Evolutionary conservation across 164 flowering plant species (phyloP).

Genomic region (Macadamia integrifolia): DNA sequence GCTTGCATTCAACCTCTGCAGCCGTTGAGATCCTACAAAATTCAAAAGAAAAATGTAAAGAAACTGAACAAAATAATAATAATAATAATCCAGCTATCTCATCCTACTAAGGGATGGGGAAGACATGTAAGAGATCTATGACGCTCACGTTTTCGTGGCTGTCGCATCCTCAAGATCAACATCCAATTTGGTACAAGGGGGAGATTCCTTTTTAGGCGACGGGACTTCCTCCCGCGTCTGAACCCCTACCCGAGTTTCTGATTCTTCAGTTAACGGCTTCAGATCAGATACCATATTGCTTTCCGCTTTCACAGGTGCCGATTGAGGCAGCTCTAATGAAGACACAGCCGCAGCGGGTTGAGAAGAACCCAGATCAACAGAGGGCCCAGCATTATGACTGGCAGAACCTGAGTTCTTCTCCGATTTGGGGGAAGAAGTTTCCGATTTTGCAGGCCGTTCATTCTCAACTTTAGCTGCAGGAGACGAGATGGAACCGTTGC

Average conservation of each 20-base stretch:
- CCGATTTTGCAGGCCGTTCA: conserved; percentile 43
- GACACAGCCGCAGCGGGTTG: conserved; percentile 8
- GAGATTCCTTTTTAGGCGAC: conserved; percentile 42
- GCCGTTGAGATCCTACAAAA: conserved; percentile 31
- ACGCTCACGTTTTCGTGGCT: conserved; percentile 41
- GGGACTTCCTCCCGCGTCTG: conserved; percentile 24
- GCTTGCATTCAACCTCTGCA: conserved; percentile 30
- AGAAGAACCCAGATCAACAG: conserved; percentile 27
- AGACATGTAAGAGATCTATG: not conserved
- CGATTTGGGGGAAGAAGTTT: conserved; percentile 34
- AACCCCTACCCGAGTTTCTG: conserved; percentile 20
- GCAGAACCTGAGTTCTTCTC: conserved; percentile 42
- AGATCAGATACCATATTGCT: conserved; percentile 21
- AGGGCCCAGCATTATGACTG: conserved; percentile 35
- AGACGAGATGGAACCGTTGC: conserved; percentile 6
- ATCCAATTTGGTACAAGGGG: conserved; percentile 26
- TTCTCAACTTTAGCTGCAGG: conserved; percentile 32
- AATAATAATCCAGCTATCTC: not conserved
- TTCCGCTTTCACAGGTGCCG: conserved; percentile 32
- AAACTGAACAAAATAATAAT: not conserved
- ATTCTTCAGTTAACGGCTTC: conserved; percentile 29
- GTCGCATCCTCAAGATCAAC: conserved; percentile 23
- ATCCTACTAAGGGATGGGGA: not conserved
- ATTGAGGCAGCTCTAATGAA: conserved; percentile 11
- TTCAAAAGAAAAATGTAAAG: not conserved